Evolutionary conservation across 176 grass and related monocot genomes (phyloP).

Genomic region (Aegilops tauschii): DNA sequence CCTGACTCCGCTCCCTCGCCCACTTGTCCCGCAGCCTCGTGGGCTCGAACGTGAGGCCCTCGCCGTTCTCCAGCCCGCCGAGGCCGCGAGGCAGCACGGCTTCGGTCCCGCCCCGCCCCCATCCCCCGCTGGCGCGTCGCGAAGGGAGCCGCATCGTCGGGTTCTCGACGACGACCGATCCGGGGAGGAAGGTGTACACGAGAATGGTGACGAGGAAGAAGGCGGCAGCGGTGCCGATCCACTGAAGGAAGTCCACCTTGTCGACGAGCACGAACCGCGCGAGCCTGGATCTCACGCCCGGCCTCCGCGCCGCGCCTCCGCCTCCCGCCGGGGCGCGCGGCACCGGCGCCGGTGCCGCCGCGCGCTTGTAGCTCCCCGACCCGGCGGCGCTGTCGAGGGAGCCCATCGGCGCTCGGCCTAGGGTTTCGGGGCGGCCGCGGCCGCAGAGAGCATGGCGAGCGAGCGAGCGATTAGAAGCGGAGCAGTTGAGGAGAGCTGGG

Average conservation of each 20-base stretch:
- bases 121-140: neutral
- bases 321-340: neutral
- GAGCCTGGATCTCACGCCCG: slow-evolving; percentile 65
- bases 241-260: slow-evolving; percentile 78
- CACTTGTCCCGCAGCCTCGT: slow-evolving; percentile 69
- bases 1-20: slow-evolving; percentile 59
- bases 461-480: neutral
- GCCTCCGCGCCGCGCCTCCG: slow-evolving; percentile 18
- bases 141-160: slow-evolving; percentile 16
- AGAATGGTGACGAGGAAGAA: slow-evolving; percentile 90
- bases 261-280: slow-evolving; percentile 74
- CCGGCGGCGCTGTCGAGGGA: slow-evolving; percentile 54
- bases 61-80: slow-evolving; percentile 41
- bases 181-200: slow-evolving; percentile 59
- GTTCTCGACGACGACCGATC: slow-evolving; percentile 44
- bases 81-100: slow-evolving; percentile 1
- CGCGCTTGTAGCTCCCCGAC: slow-evolving; percentile 48
- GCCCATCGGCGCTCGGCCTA: slow-evolving; percentile 49
- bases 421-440: neutral
- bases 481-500: slow-evolving; percentile 4
- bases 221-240: slow-evolving; percentile 53
- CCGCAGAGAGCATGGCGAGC: slow-evolving; percentile 11
- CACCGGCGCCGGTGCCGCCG: neutral
- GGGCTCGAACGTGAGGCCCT: slow-evolving; percentile 66
- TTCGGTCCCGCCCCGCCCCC: neutral